Evolutionary conservation across 257 asterid genomes (phyloP).

Genomic region (Nicotiana undulata): DNA sequence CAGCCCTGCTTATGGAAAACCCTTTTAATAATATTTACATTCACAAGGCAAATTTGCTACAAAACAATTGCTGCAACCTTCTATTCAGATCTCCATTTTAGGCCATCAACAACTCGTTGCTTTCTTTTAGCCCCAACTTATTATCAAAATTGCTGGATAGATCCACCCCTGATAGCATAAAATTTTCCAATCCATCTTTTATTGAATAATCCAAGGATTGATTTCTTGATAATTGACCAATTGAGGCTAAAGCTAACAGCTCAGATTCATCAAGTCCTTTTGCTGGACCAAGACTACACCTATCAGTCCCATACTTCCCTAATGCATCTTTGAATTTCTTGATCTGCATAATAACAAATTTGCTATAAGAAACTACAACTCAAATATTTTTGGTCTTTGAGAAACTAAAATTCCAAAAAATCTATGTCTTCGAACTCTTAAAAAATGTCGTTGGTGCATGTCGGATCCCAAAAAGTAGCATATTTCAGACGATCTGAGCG

Average conservation of each 20-base stretch:
- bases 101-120: conserved; percentile 43
- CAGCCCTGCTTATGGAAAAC: conserved; percentile 35
- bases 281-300: conserved; percentile 53
- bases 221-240: conserved; percentile 36
- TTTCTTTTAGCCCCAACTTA: conserved; percentile 24
- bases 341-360: conserved; percentile 39
- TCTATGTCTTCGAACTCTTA: too few relatives aligned
- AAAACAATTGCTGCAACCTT: background rate
- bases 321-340: conserved; percentile 86
- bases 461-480: too few relatives aligned
- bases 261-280: conserved; percentile 77
- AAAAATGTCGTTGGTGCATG: fast-evolving
- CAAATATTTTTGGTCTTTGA: background rate
- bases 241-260: conserved; percentile 61
- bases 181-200: conserved; percentile 24
- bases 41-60: background rate
- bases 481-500: too few relatives aligned
- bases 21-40: conserved; percentile 30
- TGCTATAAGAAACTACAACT: background rate
- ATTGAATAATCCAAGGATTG: conserved; percentile 1
- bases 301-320: conserved; percentile 58
- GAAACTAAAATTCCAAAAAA: background rate
- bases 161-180: conserved; percentile 20
- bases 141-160: conserved; percentile 18
- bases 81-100: conserved; percentile 7